Evolutionary conservation across 306 rosid species (phyloP).

Genomic region (Dalbergia cultrata): DNA sequence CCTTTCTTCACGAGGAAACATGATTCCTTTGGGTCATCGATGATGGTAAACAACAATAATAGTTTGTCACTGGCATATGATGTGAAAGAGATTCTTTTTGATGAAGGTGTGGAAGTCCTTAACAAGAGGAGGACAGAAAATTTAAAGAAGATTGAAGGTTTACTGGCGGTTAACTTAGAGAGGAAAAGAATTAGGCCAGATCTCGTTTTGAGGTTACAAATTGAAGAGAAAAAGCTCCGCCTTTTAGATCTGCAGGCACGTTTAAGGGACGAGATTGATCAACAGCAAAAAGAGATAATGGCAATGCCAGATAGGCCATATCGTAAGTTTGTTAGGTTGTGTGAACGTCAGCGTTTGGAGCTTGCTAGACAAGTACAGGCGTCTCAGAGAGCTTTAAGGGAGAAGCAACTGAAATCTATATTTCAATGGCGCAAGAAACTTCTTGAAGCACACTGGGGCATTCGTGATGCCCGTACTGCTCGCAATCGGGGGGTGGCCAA

Average conservation of each 20-base stretch:
- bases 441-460: slow-evolving; percentile 95
- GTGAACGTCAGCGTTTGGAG: slow-evolving; percentile 97
- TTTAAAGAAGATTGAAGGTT: slow-evolving; percentile 88
- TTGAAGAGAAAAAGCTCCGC: slow-evolving; percentile 93
- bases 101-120: slow-evolving; percentile 88
- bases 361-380: slow-evolving; percentile 93
- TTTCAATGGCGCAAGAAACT: slow-evolving; percentile 98
- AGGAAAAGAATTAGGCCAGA: slow-evolving; percentile 97
- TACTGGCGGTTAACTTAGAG: slow-evolving; percentile 88
- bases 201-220: slow-evolving; percentile 90
- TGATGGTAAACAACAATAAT: slow-evolving; percentile 70
- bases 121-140: slow-evolving; percentile 77
- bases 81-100: slow-evolving; percentile 89
- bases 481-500: slow-evolving; percentile 98
- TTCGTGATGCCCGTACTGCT: slow-evolving; percentile 97
- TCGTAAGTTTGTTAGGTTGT: slow-evolving; percentile 88
- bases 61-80: slow-evolving; percentile 86
- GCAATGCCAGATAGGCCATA: slow-evolving; percentile 98
- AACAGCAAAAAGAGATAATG: slow-evolving; percentile 98
- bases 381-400: slow-evolving; percentile 86
- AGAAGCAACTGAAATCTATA: slow-evolving; percentile 92
- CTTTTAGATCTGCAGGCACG: slow-evolving; percentile 91
- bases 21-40: slow-evolving; percentile 88
- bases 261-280: slow-evolving; percentile 94
- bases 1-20: slow-evolving; percentile 94